A percentile compares a stretch with the other conserved stretches of the same genome.
phyloP scores from a whole-genome alignment of 257 asterid genomes.

The Sherardia arvensis region DNA sequence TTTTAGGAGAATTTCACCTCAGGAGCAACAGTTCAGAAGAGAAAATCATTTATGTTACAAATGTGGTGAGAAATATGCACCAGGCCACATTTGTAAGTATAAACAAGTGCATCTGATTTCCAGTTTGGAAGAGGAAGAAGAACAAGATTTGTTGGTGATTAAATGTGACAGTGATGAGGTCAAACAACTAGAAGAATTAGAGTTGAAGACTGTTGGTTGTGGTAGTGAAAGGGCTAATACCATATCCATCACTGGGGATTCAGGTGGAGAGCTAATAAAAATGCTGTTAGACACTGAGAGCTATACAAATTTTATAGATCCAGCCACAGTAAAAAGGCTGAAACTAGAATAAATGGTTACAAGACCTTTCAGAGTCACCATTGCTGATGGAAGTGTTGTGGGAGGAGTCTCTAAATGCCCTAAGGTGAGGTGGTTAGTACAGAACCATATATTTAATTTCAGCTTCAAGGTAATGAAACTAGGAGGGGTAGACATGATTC shows the following conservation, averaged over 20 bases:
- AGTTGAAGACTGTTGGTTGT: no score
- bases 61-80: not conserved
- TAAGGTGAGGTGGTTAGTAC: not conserved
- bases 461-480: not conserved
- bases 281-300: not conserved
- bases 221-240: no score
- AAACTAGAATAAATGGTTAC: not conserved
- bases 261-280: not conserved
- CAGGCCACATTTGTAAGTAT: no score
- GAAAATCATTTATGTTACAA: not conserved
- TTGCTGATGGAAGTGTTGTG: not conserved
- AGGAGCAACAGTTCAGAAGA: not conserved
- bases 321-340: not conserved
- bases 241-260: no score
- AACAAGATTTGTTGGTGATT: not conserved
- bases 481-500: not conserved
- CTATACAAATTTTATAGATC: not conserved
- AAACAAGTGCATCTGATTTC: not conserved
- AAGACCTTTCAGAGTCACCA: not conserved
- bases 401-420: not conserved
- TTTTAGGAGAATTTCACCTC: not conserved
- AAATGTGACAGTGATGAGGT: no score
- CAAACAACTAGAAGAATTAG: no score
- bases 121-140: not conserved
- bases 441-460: not conserved